phyloP scores from a whole-genome alignment of 2,329 filamentous ascomycete genomes.

The Cladophialophora psammophila region DNA sequence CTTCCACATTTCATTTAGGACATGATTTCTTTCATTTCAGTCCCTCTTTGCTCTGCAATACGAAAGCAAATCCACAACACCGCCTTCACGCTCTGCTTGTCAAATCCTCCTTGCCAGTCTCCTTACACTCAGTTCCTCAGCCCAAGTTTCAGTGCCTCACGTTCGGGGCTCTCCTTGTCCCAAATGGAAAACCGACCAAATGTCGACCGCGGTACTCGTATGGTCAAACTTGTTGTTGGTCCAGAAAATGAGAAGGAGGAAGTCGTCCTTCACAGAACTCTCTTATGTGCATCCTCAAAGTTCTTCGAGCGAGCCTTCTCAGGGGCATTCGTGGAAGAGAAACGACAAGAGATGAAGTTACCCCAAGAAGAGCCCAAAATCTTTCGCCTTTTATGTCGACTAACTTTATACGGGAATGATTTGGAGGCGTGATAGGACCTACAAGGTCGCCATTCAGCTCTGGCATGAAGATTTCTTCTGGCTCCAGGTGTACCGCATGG shows the following conservation, averaged over 20 bases:
- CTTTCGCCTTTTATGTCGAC: constrained; percentile 63
- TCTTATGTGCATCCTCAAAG: constrained; percentile 56
- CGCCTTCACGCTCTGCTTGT: not conserved
- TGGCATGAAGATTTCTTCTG: constrained; percentile 18
- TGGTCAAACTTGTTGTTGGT: constrained; percentile 54
- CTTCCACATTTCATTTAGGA: not conserved
- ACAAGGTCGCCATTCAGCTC: not conserved
- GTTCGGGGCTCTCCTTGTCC: not conserved
- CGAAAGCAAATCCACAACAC: not conserved
- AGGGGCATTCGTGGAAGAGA: constrained; percentile 38
- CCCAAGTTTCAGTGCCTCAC: not conserved
- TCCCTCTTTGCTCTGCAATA: not conserved
- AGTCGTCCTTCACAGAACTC: constrained; percentile 55
- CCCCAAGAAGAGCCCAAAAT: constrained; percentile 60
- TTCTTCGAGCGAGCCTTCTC: constrained; percentile 50
- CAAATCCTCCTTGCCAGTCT: not conserved
- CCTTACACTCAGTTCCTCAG: not conserved
- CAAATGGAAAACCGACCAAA: constrained; percentile 4
- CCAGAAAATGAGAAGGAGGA: constrained; percentile 51
- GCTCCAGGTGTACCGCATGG: constrained; percentile 20
- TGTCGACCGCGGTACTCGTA: constrained; percentile 12
- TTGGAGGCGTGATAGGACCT: not conserved
- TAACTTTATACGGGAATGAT: constrained; percentile 55
- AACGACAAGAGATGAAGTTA: constrained; percentile 53
- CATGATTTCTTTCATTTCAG: not conserved